Evolutionary conservation across 2,329 filamentous ascomycete genomes (phyloP), one percentile per base, ranked within the genome.

Genomic region (Talaromyces sp.): DNA sequence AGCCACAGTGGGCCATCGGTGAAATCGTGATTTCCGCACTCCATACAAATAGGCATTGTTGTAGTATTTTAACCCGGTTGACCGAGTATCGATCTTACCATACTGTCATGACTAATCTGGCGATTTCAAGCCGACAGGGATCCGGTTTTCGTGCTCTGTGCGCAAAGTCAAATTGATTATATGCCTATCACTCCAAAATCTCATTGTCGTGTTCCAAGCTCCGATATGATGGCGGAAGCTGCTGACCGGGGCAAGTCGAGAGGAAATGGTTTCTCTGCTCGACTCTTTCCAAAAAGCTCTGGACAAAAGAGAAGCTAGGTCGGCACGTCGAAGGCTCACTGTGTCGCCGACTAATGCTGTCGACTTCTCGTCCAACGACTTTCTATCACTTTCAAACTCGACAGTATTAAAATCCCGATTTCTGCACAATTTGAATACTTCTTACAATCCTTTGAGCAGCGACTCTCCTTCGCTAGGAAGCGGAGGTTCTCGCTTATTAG

Each of bases 291-390:
- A 71, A 37, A 67, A 68, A 10, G 69, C 75, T 5, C 70, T 82
- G 25, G 69, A 77, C 62, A 76, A 73, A 19, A 78, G 84, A 64
- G 77, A 77, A 66, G 65, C 72, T 49, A 79, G 79, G 62, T 80
- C 80, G 7, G 80, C 79, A 27, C 78, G 83, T 11, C 79, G 84
- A 56, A 75, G 73, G 47, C 73, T 86, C 22, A 84, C 83, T n/a
- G 74, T 81, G 11, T 74, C 79, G 27, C 76, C 81, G 0, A 68
- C 77, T 13, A 72, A 71, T 35, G 76, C 80, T 1, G 72, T 75
- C 0, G 88, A 90, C 74, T 89, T 90, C 70, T 87, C 85, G 1
- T 88, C 86, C 56, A 89, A 88, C 73, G 87, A 90, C 73, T 88
- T 89, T 67, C 81, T 90, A 11, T 88, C 86, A 0, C 77, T 90